Percentiles rank a stretch among this genome's conserved stretches.
These are phyloP conservation scores for Akebia trifoliata DNA, from an alignment of 164 flowering plant species.

Conservation along the genomic window DNA sequence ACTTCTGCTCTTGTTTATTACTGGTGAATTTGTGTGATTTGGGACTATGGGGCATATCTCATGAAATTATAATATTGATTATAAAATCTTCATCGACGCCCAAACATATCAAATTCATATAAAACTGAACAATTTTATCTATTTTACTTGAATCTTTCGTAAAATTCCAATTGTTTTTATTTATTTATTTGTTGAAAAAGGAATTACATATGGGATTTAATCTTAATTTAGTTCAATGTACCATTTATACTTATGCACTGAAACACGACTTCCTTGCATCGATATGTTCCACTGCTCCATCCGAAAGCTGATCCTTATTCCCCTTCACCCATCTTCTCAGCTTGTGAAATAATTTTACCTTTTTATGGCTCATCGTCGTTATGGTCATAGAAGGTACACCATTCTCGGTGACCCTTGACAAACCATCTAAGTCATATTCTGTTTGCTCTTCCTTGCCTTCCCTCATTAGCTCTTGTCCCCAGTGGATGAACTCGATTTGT, in stretches of 20 bases:
- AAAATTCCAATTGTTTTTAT: not conserved
- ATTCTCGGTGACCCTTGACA: slow-evolving; percentile 6
- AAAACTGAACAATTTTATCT: not conserved
- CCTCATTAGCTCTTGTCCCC: slow-evolving; percentile 47
- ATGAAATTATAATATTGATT: not conserved
- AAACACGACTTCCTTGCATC: slow-evolving; percentile 32
- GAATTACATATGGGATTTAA: not conserved
- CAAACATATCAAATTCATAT: too few species aligned
- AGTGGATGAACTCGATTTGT: slow-evolving; percentile 26
- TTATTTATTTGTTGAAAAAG: not conserved
- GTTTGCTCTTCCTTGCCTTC: slow-evolving; percentile 10
- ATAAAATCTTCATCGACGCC: not conserved
- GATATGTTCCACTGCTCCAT: too few species aligned
- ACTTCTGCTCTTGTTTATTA: not conserved
- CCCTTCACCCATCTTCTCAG: slow-evolving; percentile 62
- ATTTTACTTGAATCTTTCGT: not conserved
- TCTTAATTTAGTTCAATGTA: not conserved
- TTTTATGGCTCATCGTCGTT: slow-evolving; percentile 22
- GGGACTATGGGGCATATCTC: not conserved
- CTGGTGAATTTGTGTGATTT: not conserved
- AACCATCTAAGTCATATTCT: slow-evolving; percentile 25
- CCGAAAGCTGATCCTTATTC: slow-evolving; percentile 24
- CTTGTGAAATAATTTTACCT: slow-evolving; percentile 42
- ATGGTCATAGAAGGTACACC: slow-evolving; percentile 7
- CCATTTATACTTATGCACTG: too few species aligned